A percentile compares a stretch with the other conserved stretches of the same genome.
Evolutionary conservation across 2,329 filamentous ascomycete species (phyloP).

Genomic region (Akanthomyces lecanii): DNA sequence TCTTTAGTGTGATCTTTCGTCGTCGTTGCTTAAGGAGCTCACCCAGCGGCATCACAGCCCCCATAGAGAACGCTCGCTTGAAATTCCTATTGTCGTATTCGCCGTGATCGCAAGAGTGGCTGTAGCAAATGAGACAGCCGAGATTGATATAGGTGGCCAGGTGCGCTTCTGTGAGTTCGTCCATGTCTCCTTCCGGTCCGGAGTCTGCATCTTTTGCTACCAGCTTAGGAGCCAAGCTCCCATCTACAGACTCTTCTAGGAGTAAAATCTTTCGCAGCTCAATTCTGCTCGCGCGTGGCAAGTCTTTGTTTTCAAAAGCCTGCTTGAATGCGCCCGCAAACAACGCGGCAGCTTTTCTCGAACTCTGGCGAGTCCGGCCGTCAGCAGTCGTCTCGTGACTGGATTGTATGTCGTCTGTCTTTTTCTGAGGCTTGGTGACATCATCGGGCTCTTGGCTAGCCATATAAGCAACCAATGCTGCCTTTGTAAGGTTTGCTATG

Average conservation of each 20-base stretch:
- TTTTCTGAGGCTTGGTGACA: constrained; percentile 51
- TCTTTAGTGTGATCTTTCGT: not conserved
- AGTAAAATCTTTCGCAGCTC: constrained; percentile 49
- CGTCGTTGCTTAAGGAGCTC: constrained; percentile 1
- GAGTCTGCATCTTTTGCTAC: constrained; percentile 42
- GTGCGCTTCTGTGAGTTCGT: constrained; percentile 42
- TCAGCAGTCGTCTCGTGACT: constrained; percentile 40
- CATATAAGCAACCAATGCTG: constrained; percentile 51
- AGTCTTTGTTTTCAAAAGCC: constrained; percentile 42
- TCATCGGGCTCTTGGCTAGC: constrained; percentile 44
- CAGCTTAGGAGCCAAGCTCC: constrained; percentile 50
- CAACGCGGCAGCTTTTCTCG: constrained; percentile 41
- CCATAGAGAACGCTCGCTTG: constrained; percentile 51
- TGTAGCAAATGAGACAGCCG: constrained; percentile 56
- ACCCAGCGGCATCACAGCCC: constrained; percentile 1
- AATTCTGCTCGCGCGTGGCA: constrained; percentile 35
- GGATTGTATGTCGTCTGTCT: constrained; percentile 46
- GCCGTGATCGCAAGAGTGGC: constrained; percentile 58
- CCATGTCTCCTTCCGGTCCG: constrained; percentile 33
- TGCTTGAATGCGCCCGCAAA: constrained; percentile 56
- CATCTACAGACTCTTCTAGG: constrained; percentile 51
- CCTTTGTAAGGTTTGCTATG: constrained; percentile 49
- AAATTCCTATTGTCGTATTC: constrained; percentile 52
- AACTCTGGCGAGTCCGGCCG: constrained; percentile 34
- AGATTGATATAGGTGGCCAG: constrained; percentile 53